Evolutionary conservation across 2,329 filamentous ascomycete species (phyloP).

Genomic region (Stemphylium vesicarium): DNA sequence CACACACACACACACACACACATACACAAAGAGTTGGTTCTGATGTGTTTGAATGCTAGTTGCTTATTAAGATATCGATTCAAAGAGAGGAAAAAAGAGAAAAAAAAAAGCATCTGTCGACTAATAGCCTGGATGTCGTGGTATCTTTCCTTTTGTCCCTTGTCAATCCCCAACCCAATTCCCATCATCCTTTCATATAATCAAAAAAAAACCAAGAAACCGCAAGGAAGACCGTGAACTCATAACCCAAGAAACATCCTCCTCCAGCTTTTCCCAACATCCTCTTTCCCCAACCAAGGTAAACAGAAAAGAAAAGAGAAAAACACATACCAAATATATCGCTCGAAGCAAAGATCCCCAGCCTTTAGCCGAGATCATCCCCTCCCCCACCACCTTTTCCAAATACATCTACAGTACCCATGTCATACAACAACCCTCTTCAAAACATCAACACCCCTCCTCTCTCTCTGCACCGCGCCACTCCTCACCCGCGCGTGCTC

Average conservation of each 20-base stretch:
- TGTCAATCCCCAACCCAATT: background rate
- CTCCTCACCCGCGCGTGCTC: conserved; percentile 14
- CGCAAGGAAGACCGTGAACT: background rate
- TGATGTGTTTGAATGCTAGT: no score
- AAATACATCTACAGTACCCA: conserved; percentile 37
- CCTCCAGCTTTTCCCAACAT: no score
- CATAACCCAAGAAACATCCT: background rate
- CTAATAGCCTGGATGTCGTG: conserved; percentile 14
- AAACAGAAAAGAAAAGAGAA: no score
- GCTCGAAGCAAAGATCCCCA: background rate
- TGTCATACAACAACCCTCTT: conserved; percentile 36
- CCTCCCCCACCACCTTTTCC: no score
- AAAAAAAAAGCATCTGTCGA: background rate
- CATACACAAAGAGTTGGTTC: no score
- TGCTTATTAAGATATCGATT: no score
- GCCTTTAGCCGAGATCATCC: background rate
- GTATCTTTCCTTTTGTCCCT: conserved; percentile 11
- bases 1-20: no score
- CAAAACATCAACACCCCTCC: conserved; percentile 33
- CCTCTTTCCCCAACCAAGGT: no score
- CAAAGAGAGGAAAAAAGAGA: background rate
- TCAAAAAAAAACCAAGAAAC: background rate
- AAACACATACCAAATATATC: background rate
- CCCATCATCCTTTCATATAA: no score
- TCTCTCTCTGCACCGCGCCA: conserved; percentile 23